Evolutionary conservation across 106 monocot genomes (phyloP), one percentile per base, ranked within the genome.

Genomic region (Narthecium ossifragum): DNA sequence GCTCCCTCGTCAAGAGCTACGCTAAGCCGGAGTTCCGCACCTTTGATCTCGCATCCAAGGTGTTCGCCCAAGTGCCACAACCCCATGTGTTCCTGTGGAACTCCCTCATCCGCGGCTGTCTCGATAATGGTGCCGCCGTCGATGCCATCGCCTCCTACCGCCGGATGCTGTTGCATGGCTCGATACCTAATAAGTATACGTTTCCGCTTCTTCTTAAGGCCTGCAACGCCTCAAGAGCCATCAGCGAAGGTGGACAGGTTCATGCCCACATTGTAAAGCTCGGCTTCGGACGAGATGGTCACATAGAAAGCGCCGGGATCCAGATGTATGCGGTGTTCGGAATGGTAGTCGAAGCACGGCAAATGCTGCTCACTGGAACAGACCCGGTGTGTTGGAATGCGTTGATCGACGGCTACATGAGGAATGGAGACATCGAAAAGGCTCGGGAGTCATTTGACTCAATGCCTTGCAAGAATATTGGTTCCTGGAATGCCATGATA

Each of bases 1-100:
- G 60, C 34, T 18, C 69, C 51, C 51, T 69, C 28, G 34, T 64
- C 26, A 64, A 53, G 27, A 34, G 8, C 34, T 64, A 64, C 64
- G 13, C 52, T 26, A 13, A 17, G 37, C 51, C 51, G 7, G 30
- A 64, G 37, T 26, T 53, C 26, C 8, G 22, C 26, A 13, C 29
- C 22, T 34, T 63, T 34, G 8, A 33, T 8, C 11, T 17, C 34
- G 51, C 53, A 2, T 26, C 53, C 52, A 34, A 53, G 17, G 64
- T 64, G 64, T 64, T 64, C 52, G 64, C 51, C 64, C 64, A 64
- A 26, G 64, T 64, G 30, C 52, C 64, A 21, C n/a, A 9, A 11
- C 64, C 64, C 7, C 64, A 64, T 26, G 51, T 38, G 27, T 64
- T 64, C 53, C 36, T 64, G 5, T 64, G 52, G 51, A 64, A 64